A percentile compares a stretch with the other conserved stretches of the same genome.
Conservation (phyloP, 139 green algal genomes). For the Desmodesmus armatus region DNA sequence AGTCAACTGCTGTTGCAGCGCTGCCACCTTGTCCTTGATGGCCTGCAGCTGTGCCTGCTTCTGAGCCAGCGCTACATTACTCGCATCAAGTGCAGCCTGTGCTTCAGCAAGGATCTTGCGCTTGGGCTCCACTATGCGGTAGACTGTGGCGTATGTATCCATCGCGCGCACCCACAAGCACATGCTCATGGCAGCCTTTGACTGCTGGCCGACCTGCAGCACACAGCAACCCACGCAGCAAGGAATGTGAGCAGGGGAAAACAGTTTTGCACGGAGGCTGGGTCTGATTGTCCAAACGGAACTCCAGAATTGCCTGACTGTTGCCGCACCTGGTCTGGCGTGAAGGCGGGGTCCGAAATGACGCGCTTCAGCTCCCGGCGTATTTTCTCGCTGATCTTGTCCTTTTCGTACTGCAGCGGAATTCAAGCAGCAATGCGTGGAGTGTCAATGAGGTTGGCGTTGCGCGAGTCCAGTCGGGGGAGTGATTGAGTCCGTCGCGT, state of each 20-base stretch:
- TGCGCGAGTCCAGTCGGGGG: too few relatives aligned
- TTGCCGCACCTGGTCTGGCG: slow-evolving; percentile 71
- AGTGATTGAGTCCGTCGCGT: too few relatives aligned
- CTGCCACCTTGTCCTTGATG: slow-evolving; percentile 46
- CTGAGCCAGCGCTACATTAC: slow-evolving; percentile 56
- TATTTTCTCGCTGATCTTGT: slow-evolving; percentile 73
- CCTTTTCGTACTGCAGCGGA: slow-evolving; percentile 80
- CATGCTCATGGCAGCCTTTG: slow-evolving; percentile 79
- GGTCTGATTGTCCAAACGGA: too few relatives aligned
- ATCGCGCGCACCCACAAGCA: slow-evolving; percentile 90
- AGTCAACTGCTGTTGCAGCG: slow-evolving; percentile 53
- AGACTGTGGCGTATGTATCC: slow-evolving; percentile 79
- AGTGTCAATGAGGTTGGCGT: too few relatives aligned
- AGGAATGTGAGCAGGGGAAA: too few relatives aligned
- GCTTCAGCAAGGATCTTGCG: slow-evolving; percentile 50
- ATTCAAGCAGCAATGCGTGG: too few relatives aligned
- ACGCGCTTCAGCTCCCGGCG: slow-evolving; percentile 65
- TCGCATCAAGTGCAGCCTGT: slow-evolving; percentile 54
- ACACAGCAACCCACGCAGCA: too few relatives aligned
- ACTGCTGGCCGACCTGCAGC: slow-evolving; percentile 77
- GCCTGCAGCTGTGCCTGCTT: slow-evolving; percentile 60
- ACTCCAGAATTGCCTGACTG: too few relatives aligned
- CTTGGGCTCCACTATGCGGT: slow-evolving; percentile 68
- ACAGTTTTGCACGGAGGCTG: background rate
- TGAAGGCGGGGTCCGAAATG: slow-evolving; percentile 78